Base-by-base conservation (phyloP, 192 early-diverging fungal genomes). In the Radiomyces spectabilis region DNA sequence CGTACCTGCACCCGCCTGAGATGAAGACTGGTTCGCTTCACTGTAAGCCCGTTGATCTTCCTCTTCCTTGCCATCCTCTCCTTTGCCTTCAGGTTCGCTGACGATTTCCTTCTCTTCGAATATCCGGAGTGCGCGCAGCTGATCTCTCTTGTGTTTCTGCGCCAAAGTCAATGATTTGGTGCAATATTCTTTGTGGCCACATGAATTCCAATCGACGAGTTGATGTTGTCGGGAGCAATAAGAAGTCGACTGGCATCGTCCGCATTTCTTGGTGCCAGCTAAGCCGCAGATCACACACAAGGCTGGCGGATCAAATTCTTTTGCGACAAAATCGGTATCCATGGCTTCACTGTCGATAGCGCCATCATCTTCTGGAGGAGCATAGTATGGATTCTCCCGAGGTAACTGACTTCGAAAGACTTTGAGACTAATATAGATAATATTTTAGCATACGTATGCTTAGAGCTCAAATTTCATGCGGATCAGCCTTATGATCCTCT, bases 191-290 rank as follows among this genome's bases (percentile, higher is more conserved):
- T 85, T 82, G 57, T 91, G 91, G 34, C 76, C 65, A 1, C 88
- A 89, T 12, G 67, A 59, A 9, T 66, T 85, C 94, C 94, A 98
- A 71, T 95, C 85, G 0, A 77, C 52, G 10, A 83, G 51, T 73
- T 97, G 94, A 68, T 97, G 94, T 6, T 80, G 79, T 39, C 81
- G 82, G 18, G 80, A 83, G 69, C 96, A 97, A 72, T 99, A 99
- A 26, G 57, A 61, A 8, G 72, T 76, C 13, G 29, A 39, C 29
- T 84, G 73, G 55, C 96, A 99, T 49, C 78, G 76, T 47, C 82
- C 79, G 68, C 96, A 99, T 12, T 63, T 63, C 61, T 91, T 91
- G 33, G 70, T 70, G 29, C 83, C 91, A n/a, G 61, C 51, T 42
- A 85, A 53, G 21, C 86, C 86, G 53, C 91, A 93, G 7, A 93